A percentile compares a stretch with the other conserved stretches of the same genome.
Evolutionary conservation across 2,329 filamentous ascomycete species (phyloP).

Genomic region (Pseudonectria foliicola): DNA sequence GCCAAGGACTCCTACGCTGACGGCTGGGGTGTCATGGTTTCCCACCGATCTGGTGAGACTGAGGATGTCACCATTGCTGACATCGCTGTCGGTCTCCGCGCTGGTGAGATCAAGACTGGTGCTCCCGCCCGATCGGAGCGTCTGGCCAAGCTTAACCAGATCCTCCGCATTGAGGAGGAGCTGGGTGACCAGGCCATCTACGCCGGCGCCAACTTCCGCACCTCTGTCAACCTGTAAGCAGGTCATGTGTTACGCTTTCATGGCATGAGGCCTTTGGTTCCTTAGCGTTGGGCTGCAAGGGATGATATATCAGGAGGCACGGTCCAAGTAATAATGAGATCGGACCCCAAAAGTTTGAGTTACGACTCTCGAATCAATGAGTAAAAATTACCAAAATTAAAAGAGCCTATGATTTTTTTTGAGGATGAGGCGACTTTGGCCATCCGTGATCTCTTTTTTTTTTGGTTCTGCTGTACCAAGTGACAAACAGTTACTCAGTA

Average conservation of each 20-base stretch:
- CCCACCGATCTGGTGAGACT: slow-evolving; percentile 97
- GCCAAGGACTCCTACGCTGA: slow-evolving; percentile 97
- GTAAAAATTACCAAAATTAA: slow-evolving; percentile 6
- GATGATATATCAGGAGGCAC: slow-evolving; percentile 19
- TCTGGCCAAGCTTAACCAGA: slow-evolving; percentile 99
- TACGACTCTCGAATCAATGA: slow-evolving; percentile 12
- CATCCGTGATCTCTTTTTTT: too few relatives aligned
- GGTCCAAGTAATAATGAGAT: slow-evolving; percentile 21
- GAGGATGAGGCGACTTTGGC: neutral
- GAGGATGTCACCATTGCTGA: slow-evolving; percentile 99
- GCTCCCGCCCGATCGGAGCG: slow-evolving; percentile 94
- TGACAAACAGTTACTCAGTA: too few relatives aligned
- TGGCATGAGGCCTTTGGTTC: slow-evolving; percentile 15
- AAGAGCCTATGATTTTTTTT: slow-evolving; percentile 13
- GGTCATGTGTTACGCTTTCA: slow-evolving; percentile 1
- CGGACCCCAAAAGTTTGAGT: slow-evolving; percentile 21
- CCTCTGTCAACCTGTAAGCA: slow-evolving; percentile 74
- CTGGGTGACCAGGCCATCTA: slow-evolving; percentile 87
- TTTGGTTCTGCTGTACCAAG: too few relatives aligned
- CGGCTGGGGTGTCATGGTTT: slow-evolving; percentile 99
- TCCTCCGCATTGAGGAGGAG: slow-evolving; percentile 99
- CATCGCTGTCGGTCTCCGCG: slow-evolving; percentile 91
- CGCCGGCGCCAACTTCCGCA: slow-evolving; percentile 89
- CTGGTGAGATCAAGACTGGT: slow-evolving; percentile 98
- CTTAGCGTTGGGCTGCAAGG: slow-evolving; percentile 13